A percentile compares a stretch with the other conserved stretches of the same genome.
Conservation (phyloP, 495 filamentous ascomycete genomes). For the Hypoxylon rickii region DNA sequence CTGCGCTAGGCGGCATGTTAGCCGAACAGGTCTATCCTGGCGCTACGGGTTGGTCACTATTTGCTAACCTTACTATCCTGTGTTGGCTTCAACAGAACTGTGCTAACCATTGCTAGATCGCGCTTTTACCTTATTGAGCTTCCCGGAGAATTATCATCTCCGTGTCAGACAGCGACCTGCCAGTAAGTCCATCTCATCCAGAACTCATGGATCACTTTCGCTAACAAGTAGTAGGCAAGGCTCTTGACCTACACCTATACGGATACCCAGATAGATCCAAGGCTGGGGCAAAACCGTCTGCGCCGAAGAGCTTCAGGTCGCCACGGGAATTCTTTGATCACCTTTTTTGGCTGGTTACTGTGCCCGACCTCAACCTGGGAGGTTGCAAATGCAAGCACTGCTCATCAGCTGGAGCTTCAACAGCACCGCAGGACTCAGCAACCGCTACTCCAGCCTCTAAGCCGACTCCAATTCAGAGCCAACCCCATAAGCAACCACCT, state of each 20-base stretch:
- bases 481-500: too few species aligned
- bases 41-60: constrained; percentile 10
- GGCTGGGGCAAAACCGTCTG: background rate
- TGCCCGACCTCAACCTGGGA: constrained; percentile 30
- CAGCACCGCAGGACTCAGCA: background rate
- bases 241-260: constrained; percentile 48
- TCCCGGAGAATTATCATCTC: constrained; percentile 18
- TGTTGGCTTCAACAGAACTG: background rate
- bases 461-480: background rate
- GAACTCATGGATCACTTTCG: background rate
- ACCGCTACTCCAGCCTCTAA: constrained; percentile 9
- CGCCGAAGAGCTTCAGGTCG: constrained; percentile 40
- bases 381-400: constrained; percentile 47
- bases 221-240: constrained; percentile 1
- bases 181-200: constrained; percentile 4
- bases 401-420: background rate
- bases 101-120: constrained; percentile 9
- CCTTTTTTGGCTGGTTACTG: constrained; percentile 44
- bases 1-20: constrained; percentile 8
- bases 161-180: background rate
- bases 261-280: constrained; percentile 44
- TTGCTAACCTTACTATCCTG: too few species aligned
- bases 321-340: constrained; percentile 49
- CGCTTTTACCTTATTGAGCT: background rate
- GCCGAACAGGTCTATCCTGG: constrained; percentile 10